Conservation (phyloP, 2,329 filamentous ascomycete species). For the Aspergillus japonicus region DNA sequence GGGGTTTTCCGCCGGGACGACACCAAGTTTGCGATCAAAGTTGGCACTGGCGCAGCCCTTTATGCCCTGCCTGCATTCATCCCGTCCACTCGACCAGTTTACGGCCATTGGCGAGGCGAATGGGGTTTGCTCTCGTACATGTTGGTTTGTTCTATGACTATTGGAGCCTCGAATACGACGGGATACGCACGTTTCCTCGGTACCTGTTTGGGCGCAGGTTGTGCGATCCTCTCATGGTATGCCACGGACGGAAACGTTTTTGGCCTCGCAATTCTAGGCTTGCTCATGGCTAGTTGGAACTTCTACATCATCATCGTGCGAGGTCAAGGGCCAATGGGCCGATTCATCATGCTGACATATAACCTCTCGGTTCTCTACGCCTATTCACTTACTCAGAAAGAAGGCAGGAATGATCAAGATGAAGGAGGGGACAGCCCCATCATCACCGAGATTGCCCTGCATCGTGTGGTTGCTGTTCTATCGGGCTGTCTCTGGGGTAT, state of each 20-base stretch:
- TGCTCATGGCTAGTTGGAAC: constrained; percentile 75
- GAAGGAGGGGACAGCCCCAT: constrained; percentile 81
- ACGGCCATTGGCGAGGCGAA: constrained; percentile 87
- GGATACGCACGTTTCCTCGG: constrained; percentile 82
- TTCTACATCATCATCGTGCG: constrained; percentile 86
- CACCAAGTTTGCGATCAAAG: constrained; percentile 81
- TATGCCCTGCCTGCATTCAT: constrained; percentile 91
- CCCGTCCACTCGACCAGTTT: constrained; percentile 71
- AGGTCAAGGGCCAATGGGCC: constrained; percentile 83
- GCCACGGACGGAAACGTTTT: constrained; percentile 71
- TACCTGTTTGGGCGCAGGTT: constrained; percentile 75
- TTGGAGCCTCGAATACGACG: constrained; percentile 92
- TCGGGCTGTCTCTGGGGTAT: constrained; percentile 90
- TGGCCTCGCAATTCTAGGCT: constrained; percentile 76
- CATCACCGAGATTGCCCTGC: constrained; percentile 82
- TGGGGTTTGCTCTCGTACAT: constrained; percentile 97
- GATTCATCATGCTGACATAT: constrained; percentile 93
- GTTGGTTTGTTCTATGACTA: constrained; percentile 97
- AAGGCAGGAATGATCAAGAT: constrained; percentile 77
- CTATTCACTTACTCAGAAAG: constrained; percentile 79
- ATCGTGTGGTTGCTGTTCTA: constrained; percentile 83
- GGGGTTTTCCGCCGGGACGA: constrained; percentile 63
- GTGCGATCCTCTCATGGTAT: constrained; percentile 76
- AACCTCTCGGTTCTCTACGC: constrained; percentile 93
- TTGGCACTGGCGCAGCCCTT: constrained; percentile 82